A percentile compares a stretch with the other conserved stretches of the same genome.
Evolutionary conservation across 1,139 yeast genomes (phyloP).

Genomic region (Magnusiomyces clavatus): DNA sequence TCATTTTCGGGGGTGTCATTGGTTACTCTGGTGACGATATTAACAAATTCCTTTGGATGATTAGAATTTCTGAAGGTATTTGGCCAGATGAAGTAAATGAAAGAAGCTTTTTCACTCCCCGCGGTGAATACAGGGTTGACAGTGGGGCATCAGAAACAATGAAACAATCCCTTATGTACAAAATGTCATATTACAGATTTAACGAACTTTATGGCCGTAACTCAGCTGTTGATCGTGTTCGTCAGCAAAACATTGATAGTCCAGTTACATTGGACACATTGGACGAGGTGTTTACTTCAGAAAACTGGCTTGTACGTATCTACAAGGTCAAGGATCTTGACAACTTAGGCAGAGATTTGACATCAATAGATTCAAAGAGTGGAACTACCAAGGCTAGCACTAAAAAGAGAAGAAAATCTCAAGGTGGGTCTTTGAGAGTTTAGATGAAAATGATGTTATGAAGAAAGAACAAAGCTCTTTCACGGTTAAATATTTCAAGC

Average conservation of each 20-base stretch:
- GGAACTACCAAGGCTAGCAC: neutral
- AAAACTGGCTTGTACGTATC: slow-evolving; percentile 94
- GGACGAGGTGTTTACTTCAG: slow-evolving; percentile 93
- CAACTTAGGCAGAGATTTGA: slow-evolving; percentile 66
- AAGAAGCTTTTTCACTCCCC: slow-evolving; percentile 70
- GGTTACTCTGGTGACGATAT: slow-evolving; percentile 97
- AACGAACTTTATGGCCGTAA: slow-evolving; percentile 61
- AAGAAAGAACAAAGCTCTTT: too few relatives aligned
- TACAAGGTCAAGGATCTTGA: slow-evolving; percentile 90
- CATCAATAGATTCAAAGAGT: slow-evolving; percentile 12
- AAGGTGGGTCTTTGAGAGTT: slow-evolving; percentile 1
- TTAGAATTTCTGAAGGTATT: slow-evolving; percentile 95
- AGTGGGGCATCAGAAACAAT: slow-evolving; percentile 71
- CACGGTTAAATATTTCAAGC: too few relatives aligned
- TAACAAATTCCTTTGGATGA: slow-evolving; percentile 98
- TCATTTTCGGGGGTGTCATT: slow-evolving; percentile 88
- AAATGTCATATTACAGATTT: slow-evolving; percentile 87
- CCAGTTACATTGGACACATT: slow-evolving; percentile 54
- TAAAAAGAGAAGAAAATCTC: neutral
- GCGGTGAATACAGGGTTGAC: slow-evolving; percentile 87
- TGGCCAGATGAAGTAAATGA: slow-evolving; percentile 98
- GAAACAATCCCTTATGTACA: slow-evolving; percentile 88
- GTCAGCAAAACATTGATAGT: slow-evolving; percentile 66
- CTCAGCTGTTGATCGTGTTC: slow-evolving; percentile 73
- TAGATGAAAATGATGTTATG: neutral